These are phyloP conservation scores for Diutina pseudorugosa DNA, from an alignment of 1,139 yeast genomes.

Conservation along the genomic window DNA sequence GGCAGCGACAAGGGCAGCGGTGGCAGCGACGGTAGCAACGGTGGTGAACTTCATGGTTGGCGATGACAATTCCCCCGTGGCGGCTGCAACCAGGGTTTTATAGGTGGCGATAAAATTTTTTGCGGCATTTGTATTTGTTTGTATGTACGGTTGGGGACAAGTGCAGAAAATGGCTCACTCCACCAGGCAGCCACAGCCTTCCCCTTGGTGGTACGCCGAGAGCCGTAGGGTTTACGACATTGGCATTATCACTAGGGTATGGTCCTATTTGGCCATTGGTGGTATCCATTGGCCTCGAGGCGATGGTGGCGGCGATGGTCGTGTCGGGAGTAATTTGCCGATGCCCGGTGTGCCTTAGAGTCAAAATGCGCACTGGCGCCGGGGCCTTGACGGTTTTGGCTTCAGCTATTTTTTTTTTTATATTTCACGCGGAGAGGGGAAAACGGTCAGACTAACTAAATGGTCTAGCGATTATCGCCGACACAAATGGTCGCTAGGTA, in stretches of 20 bases:
- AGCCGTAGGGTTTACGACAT: no score
- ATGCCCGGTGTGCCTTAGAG: background rate
- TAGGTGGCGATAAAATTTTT: background rate
- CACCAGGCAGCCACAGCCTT: background rate
- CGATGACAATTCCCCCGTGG: background rate
- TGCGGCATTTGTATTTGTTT: conserved; percentile 2
- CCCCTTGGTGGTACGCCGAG: background rate
- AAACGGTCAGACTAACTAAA: no score
- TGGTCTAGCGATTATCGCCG: no score
- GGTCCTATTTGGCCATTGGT: no score
- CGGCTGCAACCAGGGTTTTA: background rate
- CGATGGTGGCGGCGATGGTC: no score
- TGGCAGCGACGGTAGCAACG: conserved; percentile 2
- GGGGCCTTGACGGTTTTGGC: background rate
- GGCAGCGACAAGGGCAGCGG: conserved; percentile 3
- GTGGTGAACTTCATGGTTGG: conserved; percentile 3
- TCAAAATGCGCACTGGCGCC: background rate
- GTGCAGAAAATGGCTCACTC: background rate
- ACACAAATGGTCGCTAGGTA: no score
- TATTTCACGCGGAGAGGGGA: background rate
- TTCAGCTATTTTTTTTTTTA: background rate
- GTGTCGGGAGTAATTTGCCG: no score
- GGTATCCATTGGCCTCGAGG: no score
- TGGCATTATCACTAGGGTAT: no score
- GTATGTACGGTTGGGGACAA: background rate